These are phyloP conservation scores for Metschnikowia baotianmanensis DNA, from an alignment of 805 yeast genomes.

Conservation along the genomic window DNA sequence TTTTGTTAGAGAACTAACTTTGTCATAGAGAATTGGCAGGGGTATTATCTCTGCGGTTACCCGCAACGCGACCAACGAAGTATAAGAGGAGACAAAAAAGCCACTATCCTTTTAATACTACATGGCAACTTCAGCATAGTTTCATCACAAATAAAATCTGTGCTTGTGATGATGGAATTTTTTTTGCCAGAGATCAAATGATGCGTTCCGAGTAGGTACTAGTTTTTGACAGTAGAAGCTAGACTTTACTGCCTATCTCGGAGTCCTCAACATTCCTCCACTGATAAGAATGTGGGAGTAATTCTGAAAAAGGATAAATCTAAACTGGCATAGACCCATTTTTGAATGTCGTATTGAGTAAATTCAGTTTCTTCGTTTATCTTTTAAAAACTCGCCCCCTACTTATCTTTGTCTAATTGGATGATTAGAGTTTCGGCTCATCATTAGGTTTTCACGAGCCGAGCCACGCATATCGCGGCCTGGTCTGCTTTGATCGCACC, in stretches of 20 bases:
- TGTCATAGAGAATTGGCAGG: no score
- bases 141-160: constrained; percentile 35
- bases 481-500: no score
- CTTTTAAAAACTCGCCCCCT: background rate
- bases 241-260: constrained; percentile 19
- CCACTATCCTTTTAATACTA: background rate
- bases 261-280: constrained; percentile 8
- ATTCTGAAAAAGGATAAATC: no score
- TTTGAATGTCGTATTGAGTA: no score
- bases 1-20: no score
- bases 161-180: constrained; percentile 46
- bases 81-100: constrained; percentile 3
- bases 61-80: no score
- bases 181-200: constrained; percentile 37
- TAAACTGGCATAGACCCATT: no score
- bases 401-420: background rate
- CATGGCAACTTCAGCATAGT: constrained; percentile 47
- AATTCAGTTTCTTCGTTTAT: no score
- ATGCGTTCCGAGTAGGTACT: constrained; percentile 28
- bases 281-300: no score
- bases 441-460: background rate
- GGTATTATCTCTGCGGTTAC: no score
- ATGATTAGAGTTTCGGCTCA: background rate
- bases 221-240: constrained; percentile 12
- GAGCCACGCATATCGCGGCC: constrained; percentile 4